A percentile compares a stretch with the other conserved stretches of the same genome.
Evolutionary conservation across 768 basidiomycete genomes (phyloP).

Genomic region (Trichaptum fuscoviolaceum): DNA sequence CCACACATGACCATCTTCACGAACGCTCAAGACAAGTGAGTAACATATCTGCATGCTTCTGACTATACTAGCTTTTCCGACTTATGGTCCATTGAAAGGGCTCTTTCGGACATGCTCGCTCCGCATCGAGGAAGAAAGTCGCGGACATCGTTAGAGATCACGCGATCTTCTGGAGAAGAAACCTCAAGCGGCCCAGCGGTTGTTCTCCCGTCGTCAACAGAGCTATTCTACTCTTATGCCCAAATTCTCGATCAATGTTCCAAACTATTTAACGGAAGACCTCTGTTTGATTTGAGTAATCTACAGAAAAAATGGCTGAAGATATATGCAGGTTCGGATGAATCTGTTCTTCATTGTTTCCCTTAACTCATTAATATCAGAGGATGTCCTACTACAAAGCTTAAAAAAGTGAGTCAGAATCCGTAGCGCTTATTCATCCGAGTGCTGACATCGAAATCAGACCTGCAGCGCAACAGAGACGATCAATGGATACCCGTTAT

Average conservation of each 20-base stretch:
- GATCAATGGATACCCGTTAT: slow-evolving; percentile 74
- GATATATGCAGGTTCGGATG: slow-evolving; percentile 76
- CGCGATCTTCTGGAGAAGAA: slow-evolving; percentile 34
- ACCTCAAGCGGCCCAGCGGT: slow-evolving; percentile 46
- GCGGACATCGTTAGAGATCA: slow-evolving; percentile 62
- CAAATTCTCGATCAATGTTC: slow-evolving; percentile 94
- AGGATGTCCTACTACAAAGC: slow-evolving; percentile 77
- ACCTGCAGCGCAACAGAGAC: slow-evolving; percentile 42
- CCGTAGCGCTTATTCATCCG: background rate
- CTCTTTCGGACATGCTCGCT: slow-evolving; percentile 85
- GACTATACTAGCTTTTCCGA: background rate
- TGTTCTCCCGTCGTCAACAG: slow-evolving; percentile 90
- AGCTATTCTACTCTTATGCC: slow-evolving; percentile 95
- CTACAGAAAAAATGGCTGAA: slow-evolving; percentile 93
- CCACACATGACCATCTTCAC: slow-evolving; percentile 90
- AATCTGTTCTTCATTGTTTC: slow-evolving; percentile 10
- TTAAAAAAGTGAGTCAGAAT: slow-evolving; percentile 57
- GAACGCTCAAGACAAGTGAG: slow-evolving; percentile 92
- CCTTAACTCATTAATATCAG: slow-evolving; percentile 33
- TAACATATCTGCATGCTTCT: slow-evolving; percentile 7
- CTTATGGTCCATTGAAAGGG: slow-evolving; percentile 37
- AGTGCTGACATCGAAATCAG: slow-evolving; percentile 23
- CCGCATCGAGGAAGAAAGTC: slow-evolving; percentile 63
- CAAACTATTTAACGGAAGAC: slow-evolving; percentile 78
- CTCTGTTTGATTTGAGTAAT: slow-evolving; percentile 73